Evolutionary conservation across 2,329 filamentous ascomycete genomes (phyloP), one percentile per base, ranked within the genome.

Genomic region (Escovopsis weberi): DNA sequence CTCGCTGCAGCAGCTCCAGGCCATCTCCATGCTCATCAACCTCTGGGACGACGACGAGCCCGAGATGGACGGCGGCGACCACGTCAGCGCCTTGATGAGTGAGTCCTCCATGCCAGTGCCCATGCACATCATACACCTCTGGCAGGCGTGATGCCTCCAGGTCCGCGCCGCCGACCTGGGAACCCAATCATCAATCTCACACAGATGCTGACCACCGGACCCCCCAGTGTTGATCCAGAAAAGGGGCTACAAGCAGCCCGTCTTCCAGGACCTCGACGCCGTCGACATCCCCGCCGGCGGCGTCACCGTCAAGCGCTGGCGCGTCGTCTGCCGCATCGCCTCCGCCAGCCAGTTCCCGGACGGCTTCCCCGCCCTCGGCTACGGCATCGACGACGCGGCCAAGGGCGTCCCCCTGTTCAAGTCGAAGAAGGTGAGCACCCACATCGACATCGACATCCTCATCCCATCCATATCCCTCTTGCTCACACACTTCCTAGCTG

Each of bases 381-480:
- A 61, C 39, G 66, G 66, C 23, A 50, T 56, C 11, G 46, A 51
- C 1, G 38, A 47, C 6, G 54, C 45, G 4, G 54, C 55, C 6
- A 43, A 52, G 30, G 44, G 49, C 3, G 44, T 51, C 30, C 65
- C 64, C 0, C 45, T 51, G 0, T 75, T 74, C 41, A 44, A 54
- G 10, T 59, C 52, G 26, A 75, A 75, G 49, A 75, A 71, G 60
- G 67, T 58, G 41, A 26, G 49, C 11, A 41, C 34, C n/a, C 26
- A 23, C 23, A 23, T 23, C 23, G 6, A 23, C 23, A 23, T 15
- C 15, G 15, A 15, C 15, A 15, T 15, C 15, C 15, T 15, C 15
- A 15, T 15, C 15, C 15, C 15, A 2, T 15, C 15, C 15, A 15
- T 15, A 15, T 15, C 15, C 15, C 15, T 15, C 15, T 35, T 6